Base-by-base conservation (phyloP, 2,329 filamentous ascomycete species). In the Penicillium sclerotiorum region DNA sequence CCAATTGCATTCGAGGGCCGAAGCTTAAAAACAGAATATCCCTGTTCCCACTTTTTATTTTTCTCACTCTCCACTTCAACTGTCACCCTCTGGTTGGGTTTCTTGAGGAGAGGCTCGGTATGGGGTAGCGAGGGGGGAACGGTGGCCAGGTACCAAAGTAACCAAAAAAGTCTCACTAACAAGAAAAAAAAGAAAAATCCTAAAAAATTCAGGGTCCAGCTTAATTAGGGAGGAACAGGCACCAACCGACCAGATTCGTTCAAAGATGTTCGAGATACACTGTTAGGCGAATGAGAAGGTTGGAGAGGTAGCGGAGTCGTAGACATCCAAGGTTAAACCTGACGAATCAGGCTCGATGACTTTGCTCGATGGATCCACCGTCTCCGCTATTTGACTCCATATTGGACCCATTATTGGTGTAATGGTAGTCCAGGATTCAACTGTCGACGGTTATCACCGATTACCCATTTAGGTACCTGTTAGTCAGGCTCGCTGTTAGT, bases 151-250 rank as follows among this genome's bases (percentile, higher is more conserved):
- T 28, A 28, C 25, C 9, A 13, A n/a, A n/a, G n/a, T n/a, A n/a
- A n/a, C n/a, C n/a, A n/a, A n/a, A n/a, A n/a, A n/a, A n/a, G n/a
- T n/a, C n/a, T n/a, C n/a, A n/a, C n/a, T n/a, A n/a, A n/a, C n/a
- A n/a, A n/a, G n/a, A n/a, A n/a, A n/a, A n/a, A n/a, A n/a, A n/a
- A n/a, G n/a, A n/a, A n/a, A n/a, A n/a, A n/a, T n/a, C n/a, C n/a
- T 40, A 12, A 23, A 49, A 21, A 38, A 9, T 13, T 38, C 41
- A 46, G 49, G 49, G 49, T 55, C 47, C 39, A 50, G 53, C 53
- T 57, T 35, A 38, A 53, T 47, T 46, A 53, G 55, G 55, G 45
- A 56, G 51, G 45, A 52, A 56, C 45, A 59, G 58, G 54, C 52
- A 57, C 39, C 40, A 33, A 37, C 44, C 46, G 46, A 53, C 43